phyloP scores from a whole-genome alignment of 768 basidiomycete species.

The Tylopilus plumbeoviolaceoides region DNA sequence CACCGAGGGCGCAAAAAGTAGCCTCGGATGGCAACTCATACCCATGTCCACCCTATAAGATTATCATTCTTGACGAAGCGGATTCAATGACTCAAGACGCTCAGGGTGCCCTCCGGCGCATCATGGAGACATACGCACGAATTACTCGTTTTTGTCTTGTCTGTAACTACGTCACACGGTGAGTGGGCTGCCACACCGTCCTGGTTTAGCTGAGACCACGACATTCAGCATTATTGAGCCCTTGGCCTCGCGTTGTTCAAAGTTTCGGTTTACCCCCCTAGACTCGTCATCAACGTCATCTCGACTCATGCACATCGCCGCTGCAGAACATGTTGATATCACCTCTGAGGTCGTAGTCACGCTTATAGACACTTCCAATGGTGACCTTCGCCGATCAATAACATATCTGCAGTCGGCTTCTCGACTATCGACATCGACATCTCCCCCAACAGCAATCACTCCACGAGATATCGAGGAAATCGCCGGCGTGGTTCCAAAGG shows the following conservation, averaged over 20 bases:
- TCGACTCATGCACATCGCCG: slow-evolving; percentile 78
- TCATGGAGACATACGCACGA: slow-evolving; percentile 98
- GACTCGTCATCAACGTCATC: slow-evolving; percentile 70
- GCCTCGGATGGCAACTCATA: slow-evolving; percentile 81
- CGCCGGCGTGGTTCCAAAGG: slow-evolving; percentile 87
- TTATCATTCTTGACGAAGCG: slow-evolving; percentile 97
- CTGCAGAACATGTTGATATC: slow-evolving; percentile 64
- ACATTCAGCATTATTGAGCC: slow-evolving; percentile 89
- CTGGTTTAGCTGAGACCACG: background rate
- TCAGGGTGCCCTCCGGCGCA: slow-evolving; percentile 92
- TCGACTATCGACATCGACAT: slow-evolving; percentile 72
- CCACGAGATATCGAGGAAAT: slow-evolving; percentile 89
- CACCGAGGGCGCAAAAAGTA: slow-evolving; percentile 70
- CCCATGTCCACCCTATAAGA: slow-evolving; percentile 97
- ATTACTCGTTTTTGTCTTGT: slow-evolving; percentile 98
- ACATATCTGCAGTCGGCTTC: slow-evolving; percentile 97
- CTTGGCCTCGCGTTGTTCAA: slow-evolving; percentile 96
- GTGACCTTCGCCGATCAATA: slow-evolving; percentile 94
- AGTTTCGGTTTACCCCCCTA: slow-evolving; percentile 95
- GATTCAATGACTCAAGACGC: slow-evolving; percentile 99
- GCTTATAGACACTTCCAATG: slow-evolving; percentile 77
- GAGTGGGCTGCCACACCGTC: slow-evolving; percentile 14
- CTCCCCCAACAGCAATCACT: slow-evolving; percentile 71
- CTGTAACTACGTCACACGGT: slow-evolving; percentile 99
- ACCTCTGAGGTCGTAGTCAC: slow-evolving; percentile 57